These are phyloP conservation scores for Aspergillus aculeatinus DNA, from an alignment of 2,329 filamentous ascomycete species.

Conservation along the genomic window DNA sequence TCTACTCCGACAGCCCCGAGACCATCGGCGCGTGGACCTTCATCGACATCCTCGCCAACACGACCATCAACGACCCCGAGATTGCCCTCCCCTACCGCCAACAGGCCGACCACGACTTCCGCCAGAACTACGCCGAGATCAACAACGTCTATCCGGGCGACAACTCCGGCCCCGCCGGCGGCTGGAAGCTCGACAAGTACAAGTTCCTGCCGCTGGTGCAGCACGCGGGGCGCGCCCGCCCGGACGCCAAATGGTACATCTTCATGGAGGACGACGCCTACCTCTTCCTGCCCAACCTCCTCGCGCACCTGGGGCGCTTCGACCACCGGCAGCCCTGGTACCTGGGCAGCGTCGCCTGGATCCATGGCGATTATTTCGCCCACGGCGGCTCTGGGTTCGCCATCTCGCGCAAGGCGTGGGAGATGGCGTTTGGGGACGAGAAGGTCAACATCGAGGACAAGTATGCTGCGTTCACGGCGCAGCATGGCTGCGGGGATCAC, in stretches of 20 bases:
- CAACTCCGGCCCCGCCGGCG: conserved; percentile 27
- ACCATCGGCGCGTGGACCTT: conserved; percentile 23
- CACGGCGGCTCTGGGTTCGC: conserved; percentile 57
- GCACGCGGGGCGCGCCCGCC: background rate
- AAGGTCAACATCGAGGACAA: conserved; percentile 45
- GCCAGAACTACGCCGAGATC: conserved; percentile 25
- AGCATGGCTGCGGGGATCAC: conserved; percentile 55
- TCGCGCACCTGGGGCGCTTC: conserved; percentile 48
- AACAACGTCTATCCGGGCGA: conserved; percentile 20
- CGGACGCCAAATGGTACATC: conserved; percentile 54
- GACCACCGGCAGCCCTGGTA: conserved; percentile 50
- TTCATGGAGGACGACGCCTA: conserved; percentile 62
- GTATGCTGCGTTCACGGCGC: conserved; percentile 42
- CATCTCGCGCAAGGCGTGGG: conserved; percentile 55
- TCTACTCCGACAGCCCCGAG: conserved; percentile 28
- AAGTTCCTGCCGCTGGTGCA: conserved; percentile 60
- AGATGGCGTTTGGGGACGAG: conserved; percentile 46
- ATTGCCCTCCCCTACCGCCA: conserved; percentile 22
- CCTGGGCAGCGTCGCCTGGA: conserved; percentile 51
- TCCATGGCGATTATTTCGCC: conserved; percentile 49
- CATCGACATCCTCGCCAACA: conserved; percentile 26
- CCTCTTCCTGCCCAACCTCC: conserved; percentile 55
- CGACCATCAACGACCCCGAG: conserved; percentile 17
- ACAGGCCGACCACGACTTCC: conserved; percentile 24
- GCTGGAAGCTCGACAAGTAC: conserved; percentile 61